Base-by-base conservation (phyloP, 2,329 filamentous ascomycete species). In the Beauveria sp. region DNA sequence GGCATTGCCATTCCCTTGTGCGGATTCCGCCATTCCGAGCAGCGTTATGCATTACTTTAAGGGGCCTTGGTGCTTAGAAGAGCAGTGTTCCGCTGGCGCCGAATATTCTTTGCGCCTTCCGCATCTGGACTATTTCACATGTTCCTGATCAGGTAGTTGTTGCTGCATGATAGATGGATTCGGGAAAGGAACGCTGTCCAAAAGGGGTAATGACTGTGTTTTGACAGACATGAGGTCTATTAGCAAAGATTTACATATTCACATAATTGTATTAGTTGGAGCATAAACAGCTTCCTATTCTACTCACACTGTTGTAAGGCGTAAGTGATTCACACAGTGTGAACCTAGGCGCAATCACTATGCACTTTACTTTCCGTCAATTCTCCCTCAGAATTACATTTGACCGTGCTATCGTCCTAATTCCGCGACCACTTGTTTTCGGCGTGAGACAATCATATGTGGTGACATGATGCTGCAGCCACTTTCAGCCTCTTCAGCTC, bases 11-110 rank as follows among this genome's bases (percentile, higher is more conserved):
- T 12, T 14, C 4, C 5, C 14, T 28, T 3, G 26, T 12, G 40
- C 57, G 57, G 28, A 40, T n/a, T 53, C 54, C 48, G 48, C 41
- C 26, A 26, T 53, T 53, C 40, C 12, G 40, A 53, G 37, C n/a
- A 37, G 10, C 10, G n/a, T 18, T 16, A 18, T 30, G 12, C n/a
- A 46, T 20, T 12, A 14, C 20, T 47, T 47, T 22, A n/a, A 59
- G 47, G 50, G 41, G 20, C 5, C 57, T 5, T 54, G 28, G 26
- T 53, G 57, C 57, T 54, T 53, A 54, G 57, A 53, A 59, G 57
- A 59, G 40, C 57, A 54, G 14, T 34, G 14, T 24, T 34, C 37
- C 26, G n/a, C 18, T 16, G 14, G 26, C 40, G 12, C 41, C 14
- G 57, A 26, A 28, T 44, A 5, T 44, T 37, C 40, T 52, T 14